Percentiles rank a stretch among this genome's conserved stretches.
These are phyloP conservation scores for Brettanomyces bruxellensis DNA, from an alignment of 805 yeast species.

Conservation along the genomic window DNA sequence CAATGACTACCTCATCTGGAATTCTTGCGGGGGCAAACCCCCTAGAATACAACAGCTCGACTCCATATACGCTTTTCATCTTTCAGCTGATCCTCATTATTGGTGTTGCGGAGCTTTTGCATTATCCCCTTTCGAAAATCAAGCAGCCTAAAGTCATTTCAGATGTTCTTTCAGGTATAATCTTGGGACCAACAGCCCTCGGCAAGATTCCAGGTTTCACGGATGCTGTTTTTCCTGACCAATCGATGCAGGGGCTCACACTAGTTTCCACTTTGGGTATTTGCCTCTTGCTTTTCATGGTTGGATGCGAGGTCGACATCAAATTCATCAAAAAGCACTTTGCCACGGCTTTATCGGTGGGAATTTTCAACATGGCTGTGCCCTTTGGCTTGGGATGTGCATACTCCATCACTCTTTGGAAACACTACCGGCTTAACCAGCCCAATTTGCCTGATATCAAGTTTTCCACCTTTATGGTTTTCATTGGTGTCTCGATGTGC, in stretches of 20 bases:
- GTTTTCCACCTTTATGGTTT: conserved; percentile 70
- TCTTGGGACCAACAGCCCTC: conserved; percentile 67
- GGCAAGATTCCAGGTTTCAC: conserved; percentile 68
- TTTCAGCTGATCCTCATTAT: conserved; percentile 62
- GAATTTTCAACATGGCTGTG: conserved; percentile 61
- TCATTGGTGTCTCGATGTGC: conserved; percentile 75
- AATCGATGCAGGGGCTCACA: conserved; percentile 53
- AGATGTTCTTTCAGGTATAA: conserved; percentile 69
- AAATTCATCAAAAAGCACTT: conserved; percentile 52
- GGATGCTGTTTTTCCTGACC: conserved; percentile 51
- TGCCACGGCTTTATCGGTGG: conserved; percentile 57
- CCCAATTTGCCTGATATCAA: conserved; percentile 30
- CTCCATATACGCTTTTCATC: conserved; percentile 62
- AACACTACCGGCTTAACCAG: conserved; percentile 36
- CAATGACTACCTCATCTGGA: conserved; percentile 35
- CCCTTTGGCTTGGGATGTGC: conserved; percentile 79
- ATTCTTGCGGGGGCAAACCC: conserved; percentile 69
- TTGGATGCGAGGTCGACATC: conserved; percentile 73
- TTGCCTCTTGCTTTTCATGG: conserved; percentile 62
- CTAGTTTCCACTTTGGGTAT: conserved; percentile 69
- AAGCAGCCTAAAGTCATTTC: conserved; percentile 78
- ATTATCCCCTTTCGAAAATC: conserved; percentile 49
- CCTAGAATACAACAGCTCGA: conserved; percentile 41
- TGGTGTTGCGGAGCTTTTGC: conserved; percentile 47
- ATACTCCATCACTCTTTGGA: conserved; percentile 58